These are phyloP conservation scores for Aspergillus ruber DNA, from an alignment of 2,329 filamentous ascomycete genomes.

Conservation along the genomic window DNA sequence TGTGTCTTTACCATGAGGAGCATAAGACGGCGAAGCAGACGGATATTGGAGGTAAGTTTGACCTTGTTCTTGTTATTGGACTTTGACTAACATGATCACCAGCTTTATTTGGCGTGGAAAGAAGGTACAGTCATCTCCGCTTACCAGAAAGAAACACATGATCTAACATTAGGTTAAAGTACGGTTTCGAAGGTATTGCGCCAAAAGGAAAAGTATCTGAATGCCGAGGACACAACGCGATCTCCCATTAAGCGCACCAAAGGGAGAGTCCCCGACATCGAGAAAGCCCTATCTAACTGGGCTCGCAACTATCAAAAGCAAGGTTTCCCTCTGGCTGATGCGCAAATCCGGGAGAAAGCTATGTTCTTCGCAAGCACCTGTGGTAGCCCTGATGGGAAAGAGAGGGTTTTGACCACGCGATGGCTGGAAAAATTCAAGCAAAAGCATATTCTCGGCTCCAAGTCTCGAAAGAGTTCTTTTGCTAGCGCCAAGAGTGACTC, in stretches of 20 bases:
- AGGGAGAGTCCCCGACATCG: slow-evolving; percentile 83
- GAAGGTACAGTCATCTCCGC: slow-evolving; percentile 61
- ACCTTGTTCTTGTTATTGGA: neutral
- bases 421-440: slow-evolving; percentile 97
- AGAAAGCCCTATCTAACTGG: slow-evolving; percentile 83
- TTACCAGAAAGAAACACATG: slow-evolving; percentile 4
- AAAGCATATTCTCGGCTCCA: slow-evolving; percentile 63
- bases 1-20: slow-evolving; percentile 91
- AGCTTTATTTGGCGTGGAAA: slow-evolving; percentile 90
- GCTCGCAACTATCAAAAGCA: slow-evolving; percentile 72
- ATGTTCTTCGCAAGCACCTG: slow-evolving; percentile 71
- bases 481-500: slow-evolving; percentile 55
- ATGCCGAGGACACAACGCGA: slow-evolving; percentile 67
- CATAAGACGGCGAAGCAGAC: slow-evolving; percentile 89
- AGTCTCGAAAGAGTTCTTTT: slow-evolving; percentile 48
- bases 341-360: slow-evolving; percentile 79
- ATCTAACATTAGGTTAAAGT: slow-evolving; percentile 45
- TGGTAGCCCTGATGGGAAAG: slow-evolving; percentile 62
- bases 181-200: slow-evolving; percentile 97
- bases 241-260: slow-evolving; percentile 78
- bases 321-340: slow-evolving; percentile 67
- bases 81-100: slow-evolving; percentile 13
- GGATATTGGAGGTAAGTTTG: slow-evolving; percentile 73
- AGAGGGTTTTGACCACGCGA: slow-evolving; percentile 63
- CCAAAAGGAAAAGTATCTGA: slow-evolving; percentile 90